phyloP scores from a whole-genome alignment of 2,329 filamentous ascomycete species.

The Gliomastix tumulicola region DNA sequence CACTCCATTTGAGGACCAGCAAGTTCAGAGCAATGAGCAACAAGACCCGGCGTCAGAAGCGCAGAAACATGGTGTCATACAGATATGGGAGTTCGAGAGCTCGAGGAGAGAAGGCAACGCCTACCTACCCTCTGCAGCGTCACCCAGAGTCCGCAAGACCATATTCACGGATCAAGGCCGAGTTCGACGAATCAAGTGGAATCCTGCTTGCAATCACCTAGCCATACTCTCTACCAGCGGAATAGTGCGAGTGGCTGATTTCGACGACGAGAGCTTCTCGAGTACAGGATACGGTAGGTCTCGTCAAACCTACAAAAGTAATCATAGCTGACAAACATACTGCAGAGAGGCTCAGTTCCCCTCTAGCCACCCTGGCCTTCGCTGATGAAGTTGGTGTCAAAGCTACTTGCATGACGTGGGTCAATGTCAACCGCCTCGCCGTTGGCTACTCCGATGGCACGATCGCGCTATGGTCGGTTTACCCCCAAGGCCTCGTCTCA shows the following conservation, averaged over 20 bases:
- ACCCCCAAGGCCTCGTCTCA: conserved; percentile 38
- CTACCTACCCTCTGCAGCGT: conserved; percentile 20
- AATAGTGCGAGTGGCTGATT: conserved; percentile 38
- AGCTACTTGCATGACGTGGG: conserved; percentile 48
- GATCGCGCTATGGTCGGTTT: conserved; percentile 48
- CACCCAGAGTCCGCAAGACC: conserved; percentile 32
- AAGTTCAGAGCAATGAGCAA: conserved; percentile 28
- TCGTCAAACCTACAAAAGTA: not conserved
- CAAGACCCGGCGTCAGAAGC: conserved; percentile 27
- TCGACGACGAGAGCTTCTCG: conserved; percentile 21
- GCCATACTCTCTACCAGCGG: conserved; percentile 46
- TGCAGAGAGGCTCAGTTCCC: conserved; percentile 35
- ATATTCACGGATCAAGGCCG: conserved; percentile 45
- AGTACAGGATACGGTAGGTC: conserved; percentile 33
- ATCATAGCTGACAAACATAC: conserved; percentile 10
- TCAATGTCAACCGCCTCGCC: conserved; percentile 45
- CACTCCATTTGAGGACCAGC: conserved; percentile 43
- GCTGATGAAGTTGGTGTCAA: conserved; percentile 36
- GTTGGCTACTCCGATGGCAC: conserved; percentile 51
- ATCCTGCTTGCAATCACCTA: conserved; percentile 37
- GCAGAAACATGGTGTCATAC: conserved; percentile 37
- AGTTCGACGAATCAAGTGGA: conserved; percentile 45
- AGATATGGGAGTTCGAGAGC: conserved; percentile 42
- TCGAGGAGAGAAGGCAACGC: conserved; percentile 19
- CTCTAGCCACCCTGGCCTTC: conserved; percentile 36